These are phyloP conservation scores for Citrus unshiu DNA, from an alignment of 345 rosid genomes.

Conservation along the genomic window DNA sequence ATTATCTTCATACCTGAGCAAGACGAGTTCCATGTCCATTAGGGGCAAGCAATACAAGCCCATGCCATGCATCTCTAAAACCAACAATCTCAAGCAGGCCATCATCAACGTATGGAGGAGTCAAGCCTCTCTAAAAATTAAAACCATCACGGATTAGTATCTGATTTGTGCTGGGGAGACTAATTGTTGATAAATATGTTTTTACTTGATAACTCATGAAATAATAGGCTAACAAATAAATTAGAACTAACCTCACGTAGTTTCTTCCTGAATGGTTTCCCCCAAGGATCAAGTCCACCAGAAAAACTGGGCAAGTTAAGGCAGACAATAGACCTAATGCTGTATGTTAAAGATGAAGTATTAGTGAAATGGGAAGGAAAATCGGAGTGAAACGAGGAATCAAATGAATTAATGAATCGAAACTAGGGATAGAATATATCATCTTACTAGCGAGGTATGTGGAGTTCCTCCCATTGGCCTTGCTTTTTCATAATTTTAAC, in stretches of 20 bases:
- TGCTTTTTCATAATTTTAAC: conserved; percentile 49
- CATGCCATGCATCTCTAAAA: conserved; percentile 59
- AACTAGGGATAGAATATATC: background rate
- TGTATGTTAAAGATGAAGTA: conserved; percentile 24
- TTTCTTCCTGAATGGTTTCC: conserved; percentile 50
- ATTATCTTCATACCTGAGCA: conserved; percentile 44
- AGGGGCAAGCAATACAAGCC: conserved; percentile 51
- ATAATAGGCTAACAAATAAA: background rate
- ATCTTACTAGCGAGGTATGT: conserved; percentile 44
- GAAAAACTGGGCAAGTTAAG: conserved; percentile 79
- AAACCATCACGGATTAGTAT: background rate
- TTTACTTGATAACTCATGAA: background rate
- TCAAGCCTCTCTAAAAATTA: conserved; percentile 39
- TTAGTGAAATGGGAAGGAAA: conserved; percentile 1
- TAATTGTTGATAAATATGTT: background rate
- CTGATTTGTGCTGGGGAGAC: background rate
- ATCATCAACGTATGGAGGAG: conserved; percentile 61
- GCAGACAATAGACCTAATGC: conserved; percentile 70
- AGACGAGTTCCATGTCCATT: conserved; percentile 66
- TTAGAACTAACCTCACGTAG: conserved; percentile 34
- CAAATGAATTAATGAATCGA: background rate
- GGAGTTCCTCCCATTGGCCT: conserved; percentile 63
- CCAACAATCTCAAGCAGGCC: conserved; percentile 56
- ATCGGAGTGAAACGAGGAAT: background rate
- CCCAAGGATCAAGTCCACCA: conserved; percentile 82